phyloP scores from a whole-genome alignment of 768 basidiomycete species.

The Lactarius vividus region DNA sequence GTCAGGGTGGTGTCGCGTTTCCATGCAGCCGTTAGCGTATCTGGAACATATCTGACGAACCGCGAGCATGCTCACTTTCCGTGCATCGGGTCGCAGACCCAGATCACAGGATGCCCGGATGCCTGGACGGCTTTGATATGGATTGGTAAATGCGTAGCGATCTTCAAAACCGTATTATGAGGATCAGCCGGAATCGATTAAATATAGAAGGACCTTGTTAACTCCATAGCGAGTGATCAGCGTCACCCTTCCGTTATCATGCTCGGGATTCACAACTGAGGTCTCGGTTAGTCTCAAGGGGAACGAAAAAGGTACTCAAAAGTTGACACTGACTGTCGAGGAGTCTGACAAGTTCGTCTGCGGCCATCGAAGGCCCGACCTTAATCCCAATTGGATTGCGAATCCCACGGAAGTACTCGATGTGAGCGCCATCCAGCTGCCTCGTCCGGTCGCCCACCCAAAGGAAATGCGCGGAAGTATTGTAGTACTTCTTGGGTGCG shows the following conservation, averaged over 20 bases:
- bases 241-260: slow-evolving; percentile 79
- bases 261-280: slow-evolving; percentile 83
- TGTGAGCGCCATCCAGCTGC: slow-evolving; percentile 88
- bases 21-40: neutral
- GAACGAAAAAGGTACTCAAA: neutral
- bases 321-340: slow-evolving; percentile 63
- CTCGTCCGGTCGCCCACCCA: slow-evolving; percentile 98
- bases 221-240: slow-evolving; percentile 95
- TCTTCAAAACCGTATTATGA: slow-evolving; percentile 40
- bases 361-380: slow-evolving; percentile 84
- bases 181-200: neutral
- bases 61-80: slow-evolving; percentile 76
- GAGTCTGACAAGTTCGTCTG: slow-evolving; percentile 71
- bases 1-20: neutral
- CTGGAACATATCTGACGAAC: neutral
- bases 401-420: too few relatives aligned
- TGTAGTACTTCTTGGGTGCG: slow-evolving; percentile 58
- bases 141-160: slow-evolving; percentile 66
- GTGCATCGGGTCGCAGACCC: slow-evolving; percentile 99
- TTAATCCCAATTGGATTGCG: slow-evolving; percentile 95
- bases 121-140: slow-evolving; percentile 81
- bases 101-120: slow-evolving; percentile 84
- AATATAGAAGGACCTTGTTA: slow-evolving; percentile 53
- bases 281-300: slow-evolving; percentile 1
- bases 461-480: slow-evolving; percentile 90